Evolutionary conservation across 2,329 filamentous ascomycete genomes (phyloP), one percentile per base, ranked within the genome.

Genomic region (Nigrospora sphaerica): DNA sequence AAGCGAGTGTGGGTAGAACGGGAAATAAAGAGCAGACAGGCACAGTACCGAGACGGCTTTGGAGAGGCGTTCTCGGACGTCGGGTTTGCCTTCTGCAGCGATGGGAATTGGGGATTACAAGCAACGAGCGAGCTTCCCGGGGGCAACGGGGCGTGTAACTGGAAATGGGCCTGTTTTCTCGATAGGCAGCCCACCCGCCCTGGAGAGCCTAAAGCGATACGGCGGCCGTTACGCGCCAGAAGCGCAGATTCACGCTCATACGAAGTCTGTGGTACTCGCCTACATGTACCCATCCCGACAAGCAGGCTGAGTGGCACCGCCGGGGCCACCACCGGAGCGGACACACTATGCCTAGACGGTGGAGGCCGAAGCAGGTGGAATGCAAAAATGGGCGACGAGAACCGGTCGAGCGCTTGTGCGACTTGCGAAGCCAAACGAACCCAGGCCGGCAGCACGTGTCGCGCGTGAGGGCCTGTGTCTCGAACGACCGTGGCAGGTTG

Each of bases 181-280:
- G 46, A 44, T 44, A 45, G 42, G 44, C 35, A 42, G 45, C 31
- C 41, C 46, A 32, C 39, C 36, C 41, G 23, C 40, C 18, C 32
- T 19, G 40, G 32, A 12, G 38, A 43, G 49, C 41, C 42, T 55
- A 46, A 51, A 49, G 45, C 42, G 31, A 34, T 54, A 47, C 47
- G 54, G 55, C 48, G 42, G 23, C 39, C 54, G 32, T 4, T 32
- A 46, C 28, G 38, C 28, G 35, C 51, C 49, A 32, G 11, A 40
- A 41, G 46, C 49, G 54, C 54, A 56, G 43, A 43, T 46, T 51
- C 48, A 47, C 40, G 40, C 32, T 32, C 52, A 46, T 42, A 51
- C 45, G 46, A 50, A 50, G 33, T 39, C 23, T 28, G 23, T 2
- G 23, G 23, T 28, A 28, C 23, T 28, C 23, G 23, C 23, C 6